phyloP scores from a whole-genome alignment of 768 basidiomycete genomes.

The Hygrophorus russula region DNA sequence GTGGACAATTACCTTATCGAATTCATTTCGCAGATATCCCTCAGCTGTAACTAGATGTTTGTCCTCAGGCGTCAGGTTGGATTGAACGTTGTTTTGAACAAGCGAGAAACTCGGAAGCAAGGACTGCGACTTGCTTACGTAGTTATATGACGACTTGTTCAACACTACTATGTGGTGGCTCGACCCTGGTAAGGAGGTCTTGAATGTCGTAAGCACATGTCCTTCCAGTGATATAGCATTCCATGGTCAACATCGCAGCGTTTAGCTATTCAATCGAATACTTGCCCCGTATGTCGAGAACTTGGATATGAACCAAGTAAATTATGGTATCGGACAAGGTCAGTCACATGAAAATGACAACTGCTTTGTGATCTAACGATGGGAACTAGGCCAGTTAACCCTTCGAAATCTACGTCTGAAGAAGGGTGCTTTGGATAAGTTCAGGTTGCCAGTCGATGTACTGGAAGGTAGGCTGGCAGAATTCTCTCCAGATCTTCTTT shows the following conservation, averaged over 20 bases:
- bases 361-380: constrained; percentile 4
- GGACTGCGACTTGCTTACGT: background rate
- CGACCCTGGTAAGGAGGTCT: constrained; percentile 76
- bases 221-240: background rate
- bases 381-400: constrained; percentile 53
- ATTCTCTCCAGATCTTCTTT: background rate
- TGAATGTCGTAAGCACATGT: constrained; percentile 53
- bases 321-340: constrained; percentile 88
- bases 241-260: background rate
- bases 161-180: constrained; percentile 64
- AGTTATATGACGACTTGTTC: background rate
- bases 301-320: constrained; percentile 88
- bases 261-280: constrained; percentile 75
- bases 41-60: no score
- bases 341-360: constrained; percentile 7
- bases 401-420: constrained; percentile 79
- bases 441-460: constrained; percentile 91
- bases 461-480: constrained; percentile 55
- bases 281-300: constrained; percentile 95
- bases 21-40: no score
- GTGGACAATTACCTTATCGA: no score
- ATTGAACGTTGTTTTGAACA: no score
- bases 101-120: no score
- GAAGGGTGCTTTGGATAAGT: constrained; percentile 89
- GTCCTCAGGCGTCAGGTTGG: no score